Base-by-base conservation (phyloP, 768 basidiomycete species). In the Amanita fuliginea region DNA sequence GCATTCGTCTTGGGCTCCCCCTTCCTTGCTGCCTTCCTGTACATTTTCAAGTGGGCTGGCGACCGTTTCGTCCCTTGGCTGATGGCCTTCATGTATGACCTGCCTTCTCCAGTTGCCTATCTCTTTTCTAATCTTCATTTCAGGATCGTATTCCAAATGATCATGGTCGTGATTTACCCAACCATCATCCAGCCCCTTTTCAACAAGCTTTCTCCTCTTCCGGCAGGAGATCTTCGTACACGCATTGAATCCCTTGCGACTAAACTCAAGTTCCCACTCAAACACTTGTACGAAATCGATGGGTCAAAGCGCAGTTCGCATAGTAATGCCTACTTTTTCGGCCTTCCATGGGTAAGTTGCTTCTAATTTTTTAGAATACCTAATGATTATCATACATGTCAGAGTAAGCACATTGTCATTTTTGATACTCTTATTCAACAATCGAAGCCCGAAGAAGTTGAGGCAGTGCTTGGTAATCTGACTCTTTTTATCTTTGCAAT, bases 301-400 rank as follows among this genome's bases (percentile, higher is more conserved):
- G 96, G 96, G 24, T 92, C 87, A 32, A 96, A 96, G 70, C 81
- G 95, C 42, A 90, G 86, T 65, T 86, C 89, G 2, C 95, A 99
- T 67, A 87, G 84, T 57, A 97, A 97, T 56, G 94, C 94, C n/a
- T 98, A 96, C 70, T 97, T 97, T 74, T 97, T 92, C 55, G 95
- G 95, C 51, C 76, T 97, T 10, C 95, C 94, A 1, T 94, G 92
- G 86, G 90, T 89, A 44, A 36, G 72, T 67, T 0, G 9, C 18
- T 6, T 33, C 32, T 19, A 13, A 40, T 30, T 9, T 24, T 22
- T 40, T 6, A 26, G 24, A 22, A 24, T 2, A 30, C 3, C 22
- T 10, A n/a, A 24, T 16, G 26, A 11, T 46, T 24, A 37, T 28
- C 10, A 19, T 4, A 47, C 6, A 16, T 42, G 18, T 14, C 54